Evolutionary conservation across 2,329 filamentous ascomycete species (phyloP), one percentile per base, ranked within the genome.

Genomic region (Fusarium mundagurra): DNA sequence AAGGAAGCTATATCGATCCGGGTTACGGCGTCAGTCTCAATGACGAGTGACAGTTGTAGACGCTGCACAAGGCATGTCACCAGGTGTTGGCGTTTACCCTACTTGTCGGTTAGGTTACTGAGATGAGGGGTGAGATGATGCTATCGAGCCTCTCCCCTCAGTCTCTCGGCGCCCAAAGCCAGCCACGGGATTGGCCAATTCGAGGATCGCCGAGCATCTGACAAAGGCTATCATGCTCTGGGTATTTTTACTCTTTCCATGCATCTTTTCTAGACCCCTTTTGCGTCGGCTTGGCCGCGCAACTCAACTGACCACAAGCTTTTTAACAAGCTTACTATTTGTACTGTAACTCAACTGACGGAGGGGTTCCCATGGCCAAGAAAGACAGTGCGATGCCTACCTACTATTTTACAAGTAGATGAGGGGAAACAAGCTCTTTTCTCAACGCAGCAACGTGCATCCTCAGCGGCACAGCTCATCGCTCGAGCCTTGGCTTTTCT

Each of bases 351-450:
- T 64, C 27, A 33, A 54, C 44, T 64, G 38, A 47, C 41, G 72
- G 72, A 71, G 62, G 59, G 67, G 71, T 44, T 53, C 36, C 22
- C 44, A 22, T 8, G 29, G 71, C 67, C 59, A 74, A 72, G 60
- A 69, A 34, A 31, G 33, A 43, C 36, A 29, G n/a, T 43, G 39
- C 47, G 18, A 31, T 47, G 20, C 45, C 36, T 38, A 38, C 5
- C 44, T 55, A 22, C 36, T 64, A 50, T 45, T 60, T 64, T 61
- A n/a, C n/a, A n/a, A n/a, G n/a, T n/a, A 50, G 53, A 44, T 43
- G 70, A 69, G 53, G 47, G 59, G 54, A 71, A 71, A 72, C 64
- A 75, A 74, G 68, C 64, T 72, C 72, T 58, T 41, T 51, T 51
- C 47, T 60, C 38, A 51, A 61, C 47, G 29, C 53, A 61, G 67